These are phyloP conservation scores for Podaxis mareebaensis DNA, from an alignment of 768 basidiomycete genomes.

Conservation along the genomic window DNA sequence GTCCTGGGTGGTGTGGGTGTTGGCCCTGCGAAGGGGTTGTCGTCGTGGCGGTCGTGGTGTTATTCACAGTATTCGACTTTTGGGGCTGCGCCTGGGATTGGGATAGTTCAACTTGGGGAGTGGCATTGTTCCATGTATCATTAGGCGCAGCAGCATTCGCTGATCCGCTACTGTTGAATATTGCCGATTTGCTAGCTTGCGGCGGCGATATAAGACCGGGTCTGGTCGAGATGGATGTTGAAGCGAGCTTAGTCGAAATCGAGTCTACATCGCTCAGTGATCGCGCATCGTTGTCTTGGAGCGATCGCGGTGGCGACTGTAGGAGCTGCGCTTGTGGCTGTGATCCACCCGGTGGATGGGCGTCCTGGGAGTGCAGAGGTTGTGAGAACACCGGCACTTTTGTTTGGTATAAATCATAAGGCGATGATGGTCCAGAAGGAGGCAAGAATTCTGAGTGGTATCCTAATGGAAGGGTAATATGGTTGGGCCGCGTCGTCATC, in stretches of 20 bases:
- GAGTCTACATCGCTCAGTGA: conserved; percentile 2
- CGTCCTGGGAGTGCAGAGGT: background rate
- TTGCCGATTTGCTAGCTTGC: background rate
- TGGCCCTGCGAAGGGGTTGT: conserved; percentile 17
- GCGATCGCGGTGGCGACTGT: background rate
- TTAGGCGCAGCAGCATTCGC: conserved; percentile 1
- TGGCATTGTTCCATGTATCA: background rate
- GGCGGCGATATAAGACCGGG: background rate
- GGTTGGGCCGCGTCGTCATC: conserved; percentile 14
- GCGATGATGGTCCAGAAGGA: conserved; percentile 19
- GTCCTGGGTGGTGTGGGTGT: conserved; percentile 60
- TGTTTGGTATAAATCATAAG: conserved; percentile 25
- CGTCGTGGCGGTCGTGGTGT: conserved; percentile 2
- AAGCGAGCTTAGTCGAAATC: conserved; percentile 14
- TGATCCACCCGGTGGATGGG: conserved; percentile 4
- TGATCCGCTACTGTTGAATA: conserved; percentile 3
- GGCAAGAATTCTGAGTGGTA: conserved; percentile 13
- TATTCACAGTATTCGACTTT: conserved; percentile 1
- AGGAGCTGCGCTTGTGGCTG: conserved; percentile 16
- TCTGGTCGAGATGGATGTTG: conserved; percentile 3
- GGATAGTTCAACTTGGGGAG: background rate
- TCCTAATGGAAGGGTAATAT: conserved; percentile 6
- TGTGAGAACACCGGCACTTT: conserved; percentile 9
- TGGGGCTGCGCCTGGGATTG: conserved; percentile 16
- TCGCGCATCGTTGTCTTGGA: background rate